phyloP scores from a whole-genome alignment of 2,329 filamentous ascomycete genomes.

The Fusarium subtropicale region DNA sequence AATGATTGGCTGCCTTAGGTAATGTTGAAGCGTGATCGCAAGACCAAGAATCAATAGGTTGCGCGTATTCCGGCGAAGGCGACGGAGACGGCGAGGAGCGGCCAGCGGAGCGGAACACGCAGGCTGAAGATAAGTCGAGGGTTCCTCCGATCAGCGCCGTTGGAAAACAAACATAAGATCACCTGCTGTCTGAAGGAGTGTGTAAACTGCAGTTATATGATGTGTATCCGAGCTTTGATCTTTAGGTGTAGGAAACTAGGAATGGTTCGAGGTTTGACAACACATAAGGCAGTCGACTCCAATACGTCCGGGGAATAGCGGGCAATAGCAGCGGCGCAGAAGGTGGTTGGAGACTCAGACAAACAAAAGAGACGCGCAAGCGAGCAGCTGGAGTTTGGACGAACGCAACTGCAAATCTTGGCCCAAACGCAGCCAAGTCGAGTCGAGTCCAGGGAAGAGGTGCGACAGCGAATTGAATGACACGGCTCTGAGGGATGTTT shows the following conservation, averaged over 20 bases:
- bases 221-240: conserved; percentile 21
- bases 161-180: conserved; percentile 21
- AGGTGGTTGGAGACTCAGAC: conserved; percentile 4
- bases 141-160: conserved; percentile 26
- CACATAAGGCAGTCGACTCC: conserved; percentile 1
- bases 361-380: conserved; percentile 25
- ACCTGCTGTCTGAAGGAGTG: background rate
- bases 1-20: conserved; percentile 31
- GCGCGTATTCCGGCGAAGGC: conserved; percentile 37
- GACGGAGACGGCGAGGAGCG: conserved; percentile 39
- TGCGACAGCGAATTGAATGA: conserved; percentile 41
- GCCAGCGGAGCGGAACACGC: conserved; percentile 26
- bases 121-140: conserved; percentile 31
- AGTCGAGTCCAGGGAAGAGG: conserved; percentile 5
- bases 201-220: background rate
- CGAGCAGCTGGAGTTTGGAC: conserved; percentile 27
- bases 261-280: conserved; percentile 24
- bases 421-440: conserved; percentile 3
- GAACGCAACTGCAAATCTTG: conserved; percentile 20
- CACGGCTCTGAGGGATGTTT: conserved; percentile 34
- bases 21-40: conserved; percentile 31
- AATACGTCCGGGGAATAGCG: conserved; percentile 17
- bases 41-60: conserved; percentile 6
- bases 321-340: conserved; percentile 25
- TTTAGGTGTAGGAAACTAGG: conserved; percentile 29